Percentiles rank a stretch among this genome's conserved stretches.
phyloP scores from a whole-genome alignment of 192 early-diverging fungal genomes.

The Coemansia furcata region DNA sequence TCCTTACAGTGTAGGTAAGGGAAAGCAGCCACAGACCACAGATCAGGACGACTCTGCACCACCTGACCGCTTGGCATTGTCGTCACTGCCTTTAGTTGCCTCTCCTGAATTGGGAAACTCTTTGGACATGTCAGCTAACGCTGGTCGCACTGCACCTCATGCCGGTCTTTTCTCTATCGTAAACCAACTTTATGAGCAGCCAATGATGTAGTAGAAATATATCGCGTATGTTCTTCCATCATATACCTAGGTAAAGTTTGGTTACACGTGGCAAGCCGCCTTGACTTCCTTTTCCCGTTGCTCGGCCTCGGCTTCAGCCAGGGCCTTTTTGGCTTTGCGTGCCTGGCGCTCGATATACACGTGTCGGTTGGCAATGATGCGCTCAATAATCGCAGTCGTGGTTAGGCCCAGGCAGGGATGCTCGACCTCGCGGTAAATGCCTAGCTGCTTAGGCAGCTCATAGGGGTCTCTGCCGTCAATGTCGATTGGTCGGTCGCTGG shows the following conservation, averaged over 20 bases:
- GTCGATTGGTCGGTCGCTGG: conserved; percentile 63
- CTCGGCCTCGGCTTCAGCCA: conserved; percentile 65
- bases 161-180: conserved; percentile 37
- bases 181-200: conserved; percentile 49
- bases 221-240: background rate
- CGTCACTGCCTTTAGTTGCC: conserved; percentile 43
- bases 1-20: conserved; percentile 2
- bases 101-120: conserved; percentile 33
- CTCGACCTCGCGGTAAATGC: conserved; percentile 78
- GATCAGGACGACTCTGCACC: background rate
- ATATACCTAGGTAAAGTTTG: too few relatives aligned
- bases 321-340: conserved; percentile 70
- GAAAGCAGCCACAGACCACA: background rate
- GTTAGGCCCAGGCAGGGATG: conserved; percentile 75
- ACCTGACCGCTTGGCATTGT: conserved; percentile 31
- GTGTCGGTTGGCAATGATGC: conserved; percentile 85
- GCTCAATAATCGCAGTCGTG: conserved; percentile 81
- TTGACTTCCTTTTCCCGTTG: conserved; percentile 56
- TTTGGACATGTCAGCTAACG: background rate
- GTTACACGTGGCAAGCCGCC: conserved; percentile 5
- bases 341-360: conserved; percentile 76
- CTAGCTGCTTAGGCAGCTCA: conserved; percentile 73
- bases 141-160: conserved; percentile 7
- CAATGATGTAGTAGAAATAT: background rate
- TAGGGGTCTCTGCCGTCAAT: conserved; percentile 82